Conservation (phyloP, 148 eudicot genomes). For the Chenopodium formosanum region DNA sequence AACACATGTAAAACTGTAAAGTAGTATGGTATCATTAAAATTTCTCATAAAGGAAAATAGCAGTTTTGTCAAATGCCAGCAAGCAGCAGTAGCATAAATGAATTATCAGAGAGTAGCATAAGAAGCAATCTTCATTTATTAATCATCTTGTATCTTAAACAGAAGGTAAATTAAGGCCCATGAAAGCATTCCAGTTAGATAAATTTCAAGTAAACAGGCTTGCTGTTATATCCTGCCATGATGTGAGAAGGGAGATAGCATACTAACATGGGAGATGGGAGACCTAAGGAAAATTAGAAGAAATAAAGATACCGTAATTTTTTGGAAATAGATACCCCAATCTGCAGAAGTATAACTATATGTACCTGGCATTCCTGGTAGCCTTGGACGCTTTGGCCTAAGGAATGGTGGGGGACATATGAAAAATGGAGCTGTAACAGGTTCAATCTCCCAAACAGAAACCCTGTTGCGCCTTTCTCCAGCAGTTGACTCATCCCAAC, state of each 20-base stretch:
- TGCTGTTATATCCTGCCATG: background rate
- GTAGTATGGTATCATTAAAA: background rate
- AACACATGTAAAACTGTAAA: background rate
- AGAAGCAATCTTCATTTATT: background rate
- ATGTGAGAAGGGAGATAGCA: background rate
- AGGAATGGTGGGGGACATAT: constrained; percentile 89
- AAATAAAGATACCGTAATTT: background rate
- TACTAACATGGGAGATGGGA: background rate
- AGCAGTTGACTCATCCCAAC: constrained; percentile 97
- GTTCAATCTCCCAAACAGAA: constrained; percentile 96
- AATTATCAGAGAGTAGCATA: background rate
- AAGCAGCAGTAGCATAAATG: background rate
- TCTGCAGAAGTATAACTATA: constrained; percentile 2
- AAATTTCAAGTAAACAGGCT: background rate
- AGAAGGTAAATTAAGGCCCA: background rate
- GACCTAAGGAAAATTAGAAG: background rate
- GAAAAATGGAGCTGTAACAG: constrained; percentile 95
- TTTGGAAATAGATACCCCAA: background rate
- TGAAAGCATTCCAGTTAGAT: no score
- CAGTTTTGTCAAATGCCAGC: background rate
- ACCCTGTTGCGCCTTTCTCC: constrained; percentile 95
- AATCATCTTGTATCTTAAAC: background rate
- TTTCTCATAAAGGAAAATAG: background rate
- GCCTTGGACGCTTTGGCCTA: constrained; percentile 77
- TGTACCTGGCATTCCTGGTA: constrained; percentile 86